Base-by-base conservation (phyloP, 2,329 filamentous ascomycete genomes). In the Cephalotrichum gorgonifer region DNA sequence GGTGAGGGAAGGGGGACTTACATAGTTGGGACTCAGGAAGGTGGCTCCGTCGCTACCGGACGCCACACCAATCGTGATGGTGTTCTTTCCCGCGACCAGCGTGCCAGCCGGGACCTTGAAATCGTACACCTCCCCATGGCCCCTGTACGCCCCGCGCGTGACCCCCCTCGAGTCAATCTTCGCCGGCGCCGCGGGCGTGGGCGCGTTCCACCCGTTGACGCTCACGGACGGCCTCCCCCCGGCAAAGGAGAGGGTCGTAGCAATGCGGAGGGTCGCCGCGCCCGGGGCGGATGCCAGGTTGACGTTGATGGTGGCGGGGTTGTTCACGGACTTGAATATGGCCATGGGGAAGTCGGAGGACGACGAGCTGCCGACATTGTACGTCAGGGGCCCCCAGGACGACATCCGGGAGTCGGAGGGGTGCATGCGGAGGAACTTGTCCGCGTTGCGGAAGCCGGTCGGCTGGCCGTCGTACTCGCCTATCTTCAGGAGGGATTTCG, bases 361-460 rank as follows among this genome's bases (percentile, higher is more conserved):
- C 6, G 65, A 59, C 23, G 73, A 77, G 22, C 71, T 72, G 38
- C 79, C 80, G 11, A 82, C 74, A 2, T 76, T 82, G 63, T 81
- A 83, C 1, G 79, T 83, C 12, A 72, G 56, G 1, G 78, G 71
- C 0, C 68, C 72, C 81, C 81, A 85, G 50, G 66, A 68, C 25
- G 68, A 63, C 81, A 85, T 85, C 56, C 81, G 75, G 35, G 64
- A 65, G 62, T 85, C 82, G 4, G 76, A 78, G 3, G 81, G 82
- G 59, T 86, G 82, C 81, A 85, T 85, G 47, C 79, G 73, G 14
- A 79, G 71, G 59, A 83, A 76, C 57, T 83, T 83, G 49, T 74
- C 80, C 14, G 81, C 81, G 58, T 86, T 85, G 54, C 74, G 73
- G 69, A 86, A 83, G 15, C 79, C 80, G 6, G 69, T 75, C 20